Base-by-base conservation (phyloP, 1,284 basidiomycete genomes). In the Pascua guehoae region DNA sequence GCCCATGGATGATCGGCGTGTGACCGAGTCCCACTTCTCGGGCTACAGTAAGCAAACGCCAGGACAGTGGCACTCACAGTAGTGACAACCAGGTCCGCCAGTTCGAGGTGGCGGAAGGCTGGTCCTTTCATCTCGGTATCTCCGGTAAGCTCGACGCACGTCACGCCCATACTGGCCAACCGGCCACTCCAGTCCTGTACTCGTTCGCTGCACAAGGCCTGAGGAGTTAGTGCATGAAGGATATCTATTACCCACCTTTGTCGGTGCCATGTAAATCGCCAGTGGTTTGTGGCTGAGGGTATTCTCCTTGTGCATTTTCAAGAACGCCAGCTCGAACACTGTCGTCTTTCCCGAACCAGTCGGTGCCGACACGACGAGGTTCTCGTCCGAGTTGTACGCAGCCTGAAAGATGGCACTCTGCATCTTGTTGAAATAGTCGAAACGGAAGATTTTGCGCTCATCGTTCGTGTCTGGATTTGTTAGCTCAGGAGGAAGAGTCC, bases 341-440 rank as follows among this genome's bases (percentile, higher is more conserved):
- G 89, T 91, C 0, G 94, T 93, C 77, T 96, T 96, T 32, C 93
- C 93, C 47, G 90, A 89, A 24, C 92, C 90, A 8, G 92, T 96
- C 0, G 92, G 92, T 1, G 93, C 92, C 87, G 88, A 88, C 41
- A 91, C 84, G 49, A 91, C 86, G 84, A 91, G 59, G 51, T 96
- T 96, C 52, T 88, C 84, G 51, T 86, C 80, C 0, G 82, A 80
- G 32, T 83, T 66, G 66, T 89, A 80, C 2, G 91, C 80, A 0
- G 56, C 45, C 1, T 56, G 48, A 39, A 62, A 63, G 18, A 64
- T 46, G 10, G 44, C 47, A 39, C 54, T 61, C 46, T 66, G 65
- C 60, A 66, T 61, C 2, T 43, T 44, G 49, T 66, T 66, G 55
- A 66, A 66, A 39, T 46, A 43, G 7, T 47, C 14, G 43, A 58